phyloP scores from a whole-genome alignment of 2,329 filamentous ascomycete species.

The Colletotrichum neosansevieriae region DNA sequence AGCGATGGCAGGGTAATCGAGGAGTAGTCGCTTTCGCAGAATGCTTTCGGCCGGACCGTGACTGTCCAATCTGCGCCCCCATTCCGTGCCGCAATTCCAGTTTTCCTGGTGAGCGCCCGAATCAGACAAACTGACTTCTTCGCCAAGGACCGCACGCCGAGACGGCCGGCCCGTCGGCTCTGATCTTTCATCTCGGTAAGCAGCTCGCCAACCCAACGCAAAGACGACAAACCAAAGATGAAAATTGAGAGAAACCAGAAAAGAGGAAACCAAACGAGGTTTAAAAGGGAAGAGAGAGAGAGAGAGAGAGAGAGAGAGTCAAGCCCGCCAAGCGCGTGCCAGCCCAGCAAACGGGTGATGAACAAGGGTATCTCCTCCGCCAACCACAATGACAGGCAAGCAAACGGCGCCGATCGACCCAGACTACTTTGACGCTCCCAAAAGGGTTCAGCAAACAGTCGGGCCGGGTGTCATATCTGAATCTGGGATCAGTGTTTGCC shows the following conservation, averaged over 20 bases:
- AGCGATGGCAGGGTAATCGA: not conserved
- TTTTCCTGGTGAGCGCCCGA: not conserved
- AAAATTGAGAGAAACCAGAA: not conserved
- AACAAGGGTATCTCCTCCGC: not conserved
- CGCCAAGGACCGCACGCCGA: slow-evolving; percentile 14
- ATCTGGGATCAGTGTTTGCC: slow-evolving; percentile 12
- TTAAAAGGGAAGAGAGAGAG: not conserved
- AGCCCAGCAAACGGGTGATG: slow-evolving; percentile 10
- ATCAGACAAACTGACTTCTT: not conserved
- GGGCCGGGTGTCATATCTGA: not conserved
- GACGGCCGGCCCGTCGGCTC: not conserved
- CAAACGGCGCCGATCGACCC: slow-evolving; percentile 17
- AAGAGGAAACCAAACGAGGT: not conserved
- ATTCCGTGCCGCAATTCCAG: not conserved
- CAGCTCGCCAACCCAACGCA: not conserved
- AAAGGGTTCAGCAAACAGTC: not conserved
- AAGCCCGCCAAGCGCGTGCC: not conserved
- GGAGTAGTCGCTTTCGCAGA: not conserved
- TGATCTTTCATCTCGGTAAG: slow-evolving; percentile 29
- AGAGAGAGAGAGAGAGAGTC: not conserved
- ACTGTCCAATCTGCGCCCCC: too few species aligned
- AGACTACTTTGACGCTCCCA: not conserved
- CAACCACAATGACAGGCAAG: slow-evolving; percentile 4
- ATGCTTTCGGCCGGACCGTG: not conserved
- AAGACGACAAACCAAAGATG: not conserved